phyloP scores from a whole-genome alignment of 305 asterid genomes.

The Fraxinus angustifolia region DNA sequence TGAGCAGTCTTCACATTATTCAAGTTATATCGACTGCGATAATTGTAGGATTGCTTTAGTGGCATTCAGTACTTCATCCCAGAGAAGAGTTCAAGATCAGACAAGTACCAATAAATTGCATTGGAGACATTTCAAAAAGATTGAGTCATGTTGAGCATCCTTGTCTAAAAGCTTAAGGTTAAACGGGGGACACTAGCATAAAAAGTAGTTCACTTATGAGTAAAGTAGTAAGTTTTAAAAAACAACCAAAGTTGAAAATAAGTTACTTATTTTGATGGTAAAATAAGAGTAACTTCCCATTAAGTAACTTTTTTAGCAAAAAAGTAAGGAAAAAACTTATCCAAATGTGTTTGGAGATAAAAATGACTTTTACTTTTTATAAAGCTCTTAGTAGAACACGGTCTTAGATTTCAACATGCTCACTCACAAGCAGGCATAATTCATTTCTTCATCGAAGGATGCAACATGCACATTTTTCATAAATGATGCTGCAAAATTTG shows the following conservation, averaged over 20 bases:
- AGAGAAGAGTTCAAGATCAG: conserved; percentile 30
- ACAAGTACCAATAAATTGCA: conserved; percentile 14
- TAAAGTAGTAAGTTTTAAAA: neutral
- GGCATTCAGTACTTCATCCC: conserved; percentile 35
- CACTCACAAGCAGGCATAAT: neutral
- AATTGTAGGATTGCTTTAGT: conserved; percentile 39
- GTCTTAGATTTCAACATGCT: neutral
- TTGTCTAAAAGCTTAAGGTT: neutral
- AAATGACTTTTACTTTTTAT: neutral
- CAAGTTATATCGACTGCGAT: conserved; percentile 38
- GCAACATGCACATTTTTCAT: neutral
- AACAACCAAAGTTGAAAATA: too few species aligned
- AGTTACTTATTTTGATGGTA: neutral
- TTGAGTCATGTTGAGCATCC: neutral
- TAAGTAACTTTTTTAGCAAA: too few species aligned
- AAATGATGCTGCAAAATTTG: neutral
- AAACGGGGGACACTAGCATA: neutral
- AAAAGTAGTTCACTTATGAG: neutral
- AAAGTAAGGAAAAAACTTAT: neutral
- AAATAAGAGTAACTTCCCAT: neutral
- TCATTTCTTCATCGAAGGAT: too few species aligned
- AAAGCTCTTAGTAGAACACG: neutral
- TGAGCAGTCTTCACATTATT: conserved; percentile 33
- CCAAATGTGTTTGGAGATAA: neutral
- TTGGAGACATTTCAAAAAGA: neutral